These are phyloP conservation scores for Harrya chromipes DNA, from an alignment of 768 basidiomycete genomes.

Conservation along the genomic window DNA sequence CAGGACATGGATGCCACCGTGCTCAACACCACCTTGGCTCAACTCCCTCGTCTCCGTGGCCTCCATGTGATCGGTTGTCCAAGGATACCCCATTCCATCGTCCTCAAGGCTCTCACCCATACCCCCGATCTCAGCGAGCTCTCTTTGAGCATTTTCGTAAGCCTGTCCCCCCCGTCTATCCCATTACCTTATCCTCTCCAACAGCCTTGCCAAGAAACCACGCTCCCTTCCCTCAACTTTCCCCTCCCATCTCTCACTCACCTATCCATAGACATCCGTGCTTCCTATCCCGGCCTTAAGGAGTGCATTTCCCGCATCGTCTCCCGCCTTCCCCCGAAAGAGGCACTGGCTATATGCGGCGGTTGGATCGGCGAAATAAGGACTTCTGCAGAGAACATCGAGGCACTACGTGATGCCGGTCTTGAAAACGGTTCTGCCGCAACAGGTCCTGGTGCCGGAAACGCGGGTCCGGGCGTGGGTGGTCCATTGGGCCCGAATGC, in stretches of 20 bases:
- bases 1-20: conserved; percentile 51
- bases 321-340: conserved; percentile 27
- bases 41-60: conserved; percentile 51
- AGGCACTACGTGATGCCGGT: neutral
- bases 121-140: conserved; percentile 59
- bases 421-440: too few relatives aligned
- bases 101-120: conserved; percentile 43
- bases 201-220: conserved; percentile 14
- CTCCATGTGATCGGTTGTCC: conserved; percentile 63
- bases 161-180: conserved; percentile 16
- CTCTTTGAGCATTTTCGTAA: conserved; percentile 58
- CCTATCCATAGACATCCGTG: conserved; percentile 52
- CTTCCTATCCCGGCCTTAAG: conserved; percentile 21
- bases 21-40: conserved; percentile 44
- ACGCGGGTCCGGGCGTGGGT: too few relatives aligned
- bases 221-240: conserved; percentile 8
- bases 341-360: conserved; percentile 28
- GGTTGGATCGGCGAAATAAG: conserved; percentile 36
- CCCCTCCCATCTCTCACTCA: conserved; percentile 43
- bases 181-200: neutral
- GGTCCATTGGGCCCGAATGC: too few relatives aligned
- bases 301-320: conserved; percentile 18
- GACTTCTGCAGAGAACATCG: conserved; percentile 15
- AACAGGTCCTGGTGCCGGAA: too few relatives aligned
- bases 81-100: conserved; percentile 48